Conservation (phyloP, 306 rosid species). For the Argentina anserina region DNA sequence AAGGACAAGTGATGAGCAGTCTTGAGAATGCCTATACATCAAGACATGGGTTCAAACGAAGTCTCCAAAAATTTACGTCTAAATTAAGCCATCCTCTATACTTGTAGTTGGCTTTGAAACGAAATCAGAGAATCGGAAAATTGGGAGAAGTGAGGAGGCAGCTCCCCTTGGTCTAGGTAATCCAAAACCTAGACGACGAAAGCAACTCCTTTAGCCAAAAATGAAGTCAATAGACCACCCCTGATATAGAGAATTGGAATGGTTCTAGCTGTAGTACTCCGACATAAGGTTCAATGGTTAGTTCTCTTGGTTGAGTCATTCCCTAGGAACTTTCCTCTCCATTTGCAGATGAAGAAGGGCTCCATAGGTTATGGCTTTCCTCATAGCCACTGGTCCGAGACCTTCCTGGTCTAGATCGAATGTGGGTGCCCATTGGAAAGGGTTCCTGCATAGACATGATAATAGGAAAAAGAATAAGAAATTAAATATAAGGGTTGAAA, state of each 20-base stretch:
- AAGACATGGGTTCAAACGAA: slow-evolving; percentile 31
- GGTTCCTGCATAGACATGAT: slow-evolving; percentile 54
- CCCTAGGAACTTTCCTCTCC: slow-evolving; percentile 58
- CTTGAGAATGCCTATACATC: slow-evolving; percentile 38
- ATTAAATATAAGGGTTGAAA: not conserved
- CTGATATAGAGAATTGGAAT: slow-evolving; percentile 42
- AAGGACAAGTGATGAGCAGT: slow-evolving; percentile 20
- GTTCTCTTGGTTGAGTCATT: slow-evolving; percentile 40
- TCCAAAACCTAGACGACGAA: slow-evolving; percentile 41
- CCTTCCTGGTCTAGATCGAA: slow-evolving; percentile 65
- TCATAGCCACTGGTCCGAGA: slow-evolving; percentile 39
- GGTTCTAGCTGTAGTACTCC: slow-evolving; percentile 23
- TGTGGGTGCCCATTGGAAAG: slow-evolving; percentile 69
- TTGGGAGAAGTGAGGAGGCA: slow-evolving; percentile 17
- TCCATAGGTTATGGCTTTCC: slow-evolving; percentile 50
- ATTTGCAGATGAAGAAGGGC: slow-evolving; percentile 38
- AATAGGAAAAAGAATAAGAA: not conserved
- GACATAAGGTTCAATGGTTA: slow-evolving; percentile 39
- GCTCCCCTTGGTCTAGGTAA: slow-evolving; percentile 41
- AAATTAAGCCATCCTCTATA: slow-evolving; percentile 38
- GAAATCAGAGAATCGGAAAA: slow-evolving; percentile 29
- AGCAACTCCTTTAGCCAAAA: slow-evolving; percentile 42
- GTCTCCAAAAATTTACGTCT: slow-evolving; percentile 62
- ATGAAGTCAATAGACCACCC: slow-evolving; percentile 45
- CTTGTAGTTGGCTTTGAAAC: slow-evolving; percentile 34